phyloP scores from a whole-genome alignment of 179 eudicot species.

The Beta corolliflora region DNA sequence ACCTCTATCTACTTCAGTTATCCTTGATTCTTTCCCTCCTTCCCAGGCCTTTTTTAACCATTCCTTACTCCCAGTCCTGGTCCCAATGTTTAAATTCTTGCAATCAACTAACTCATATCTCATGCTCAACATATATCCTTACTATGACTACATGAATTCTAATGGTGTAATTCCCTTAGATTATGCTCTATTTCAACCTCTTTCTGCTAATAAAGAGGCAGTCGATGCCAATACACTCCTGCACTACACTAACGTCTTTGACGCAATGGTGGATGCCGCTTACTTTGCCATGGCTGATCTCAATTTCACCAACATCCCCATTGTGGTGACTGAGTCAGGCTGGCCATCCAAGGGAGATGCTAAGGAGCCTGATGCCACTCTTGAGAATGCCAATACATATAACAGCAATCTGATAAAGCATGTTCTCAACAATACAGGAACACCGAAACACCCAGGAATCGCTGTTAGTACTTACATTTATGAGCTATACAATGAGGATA shows the following conservation, averaged over 20 bases:
- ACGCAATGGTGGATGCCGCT: slow-evolving; percentile 90
- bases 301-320: slow-evolving; percentile 74
- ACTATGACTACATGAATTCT: slow-evolving; percentile 78
- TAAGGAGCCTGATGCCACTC: slow-evolving; percentile 75
- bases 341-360: slow-evolving; percentile 92
- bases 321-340: slow-evolving; percentile 82
- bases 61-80: slow-evolving; percentile 56
- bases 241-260: slow-evolving; percentile 82
- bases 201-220: slow-evolving; percentile 76
- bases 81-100: slow-evolving; percentile 69
- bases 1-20: slow-evolving; percentile 68
- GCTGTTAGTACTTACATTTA: slow-evolving; percentile 79
- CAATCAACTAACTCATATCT: slow-evolving; percentile 68
- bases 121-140: slow-evolving; percentile 88
- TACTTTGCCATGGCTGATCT: slow-evolving; percentile 83
- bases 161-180: slow-evolving; percentile 90
- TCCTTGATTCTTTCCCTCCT: slow-evolving; percentile 90
- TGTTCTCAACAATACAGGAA: slow-evolving; percentile 69
- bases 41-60: slow-evolving; percentile 90
- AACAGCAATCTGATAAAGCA: slow-evolving; percentile 83
- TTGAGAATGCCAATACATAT: slow-evolving; percentile 81
- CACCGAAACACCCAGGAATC: slow-evolving; percentile 83
- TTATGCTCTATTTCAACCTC: slow-evolving; percentile 77
- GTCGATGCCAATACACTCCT: slow-evolving; percentile 86
- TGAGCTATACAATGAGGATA: slow-evolving; percentile 89